phyloP scores from a whole-genome alignment of 345 rosid species.

The Pistacia vera region DNA sequence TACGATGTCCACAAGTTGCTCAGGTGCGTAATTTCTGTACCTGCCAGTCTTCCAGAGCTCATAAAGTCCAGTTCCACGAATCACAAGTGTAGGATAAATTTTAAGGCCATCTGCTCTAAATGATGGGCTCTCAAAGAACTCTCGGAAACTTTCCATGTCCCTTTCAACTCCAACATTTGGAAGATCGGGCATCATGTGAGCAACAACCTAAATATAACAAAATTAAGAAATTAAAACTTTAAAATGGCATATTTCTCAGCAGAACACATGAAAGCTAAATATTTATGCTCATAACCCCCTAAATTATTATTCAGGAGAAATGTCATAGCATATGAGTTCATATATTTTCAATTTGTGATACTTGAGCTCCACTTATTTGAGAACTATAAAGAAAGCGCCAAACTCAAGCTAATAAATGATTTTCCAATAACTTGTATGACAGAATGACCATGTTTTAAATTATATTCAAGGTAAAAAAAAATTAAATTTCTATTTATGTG shows the following conservation, averaged over 20 bases:
- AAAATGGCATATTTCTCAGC: not conserved
- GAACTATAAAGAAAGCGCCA: too few relatives aligned
- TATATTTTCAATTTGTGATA: not conserved
- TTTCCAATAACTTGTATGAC: not conserved
- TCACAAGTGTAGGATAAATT: conserved; percentile 97
- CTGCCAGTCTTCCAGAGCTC: conserved; percentile 99
- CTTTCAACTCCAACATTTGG: conserved; percentile 99
- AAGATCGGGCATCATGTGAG: conserved; percentile 99
- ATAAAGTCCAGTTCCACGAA: conserved; percentile 97
- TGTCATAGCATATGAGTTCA: not conserved
- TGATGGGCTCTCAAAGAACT: conserved; percentile 93
- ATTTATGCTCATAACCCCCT: not conserved
- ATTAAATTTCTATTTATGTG: not conserved
- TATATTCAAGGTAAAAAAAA: not conserved
- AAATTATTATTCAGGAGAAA: not conserved
- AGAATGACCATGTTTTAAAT: not conserved
- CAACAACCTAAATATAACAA: conserved; percentile 69
- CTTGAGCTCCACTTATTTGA: not conserved
- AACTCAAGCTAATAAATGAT: not conserved
- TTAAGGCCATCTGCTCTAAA: conserved; percentile 99
- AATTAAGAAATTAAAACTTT: not conserved
- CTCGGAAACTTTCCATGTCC: conserved; percentile 91
- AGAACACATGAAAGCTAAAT: not conserved
- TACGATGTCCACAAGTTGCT: conserved; percentile 95
- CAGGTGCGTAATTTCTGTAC: conserved; percentile 97